Percentiles rank a stretch among this genome's conserved stretches.
Conservation (phyloP, 306 rosid genomes). For the Pterocarpus santalinus region DNA sequence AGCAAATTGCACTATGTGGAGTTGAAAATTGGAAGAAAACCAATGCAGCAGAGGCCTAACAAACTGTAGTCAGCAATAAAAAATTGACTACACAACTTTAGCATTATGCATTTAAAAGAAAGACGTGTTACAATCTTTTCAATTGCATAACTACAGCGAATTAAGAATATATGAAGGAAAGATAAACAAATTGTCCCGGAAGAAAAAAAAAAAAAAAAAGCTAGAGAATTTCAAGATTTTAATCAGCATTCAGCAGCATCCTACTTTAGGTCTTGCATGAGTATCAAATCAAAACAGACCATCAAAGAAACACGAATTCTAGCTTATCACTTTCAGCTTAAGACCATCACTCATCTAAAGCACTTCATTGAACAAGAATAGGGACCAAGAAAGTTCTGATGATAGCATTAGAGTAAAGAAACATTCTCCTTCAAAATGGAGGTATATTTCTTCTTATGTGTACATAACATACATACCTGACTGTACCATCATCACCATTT, state of each 20-base stretch:
- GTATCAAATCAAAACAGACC: conserved; percentile 31
- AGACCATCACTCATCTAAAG: conserved; percentile 7
- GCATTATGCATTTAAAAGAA: conserved; percentile 14
- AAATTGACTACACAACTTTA: conserved; percentile 22
- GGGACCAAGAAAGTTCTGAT: conserved; percentile 32
- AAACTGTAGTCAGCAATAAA: conserved; percentile 11
- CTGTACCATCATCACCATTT: conserved; percentile 18
- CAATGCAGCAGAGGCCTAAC: conserved; percentile 40
- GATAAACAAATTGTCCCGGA: background rate
- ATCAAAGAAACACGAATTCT: conserved; percentile 28
- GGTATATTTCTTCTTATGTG: background rate
- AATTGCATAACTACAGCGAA: background rate
- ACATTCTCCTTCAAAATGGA: conserved; percentile 11
- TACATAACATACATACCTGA: background rate
- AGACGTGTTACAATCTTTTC: background rate
- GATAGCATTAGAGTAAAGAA: conserved; percentile 20
- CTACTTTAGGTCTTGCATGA: conserved; percentile 14
- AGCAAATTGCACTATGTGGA: conserved; percentile 37
- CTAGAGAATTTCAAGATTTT: conserved; percentile 35
- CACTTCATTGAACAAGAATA: conserved; percentile 26
- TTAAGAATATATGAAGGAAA: background rate
- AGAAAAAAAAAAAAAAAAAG: background rate
- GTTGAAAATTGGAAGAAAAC: conserved; percentile 40
- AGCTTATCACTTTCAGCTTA: conserved; percentile 18
- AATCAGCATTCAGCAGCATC: background rate